phyloP scores from a whole-genome alignment of 352 stramenopile genomes.

The Phytophthora podocarpi region DNA sequence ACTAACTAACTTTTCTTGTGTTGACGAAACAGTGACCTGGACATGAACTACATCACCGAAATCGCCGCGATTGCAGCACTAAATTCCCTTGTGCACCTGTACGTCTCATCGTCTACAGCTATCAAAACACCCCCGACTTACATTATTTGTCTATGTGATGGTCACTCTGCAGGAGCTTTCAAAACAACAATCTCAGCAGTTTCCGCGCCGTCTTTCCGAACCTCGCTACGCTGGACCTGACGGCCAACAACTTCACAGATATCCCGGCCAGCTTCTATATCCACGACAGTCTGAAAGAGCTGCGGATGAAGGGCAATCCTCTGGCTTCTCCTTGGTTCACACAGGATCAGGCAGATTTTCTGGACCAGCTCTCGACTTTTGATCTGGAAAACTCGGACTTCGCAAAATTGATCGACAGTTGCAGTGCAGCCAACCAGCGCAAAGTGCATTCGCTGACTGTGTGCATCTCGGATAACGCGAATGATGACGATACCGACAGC shows the following conservation, averaged over 20 bases:
- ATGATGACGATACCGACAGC: conserved; percentile 17
- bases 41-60: conserved; percentile 42
- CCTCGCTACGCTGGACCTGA: conserved; percentile 59
- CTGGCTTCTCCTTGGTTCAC: conserved; percentile 48
- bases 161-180: conserved; percentile 37
- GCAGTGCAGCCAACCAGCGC: conserved; percentile 17
- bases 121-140: background rate
- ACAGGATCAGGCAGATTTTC: conserved; percentile 33
- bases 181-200: conserved; percentile 52
- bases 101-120: conserved; percentile 10
- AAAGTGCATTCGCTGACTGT: conserved; percentile 35
- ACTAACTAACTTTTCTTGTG: conserved; percentile 11
- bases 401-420: conserved; percentile 29
- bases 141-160: background rate
- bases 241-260: conserved; percentile 53
- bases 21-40: conserved; percentile 26
- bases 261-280: conserved; percentile 57
- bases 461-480: conserved; percentile 32
- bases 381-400: conserved; percentile 47
- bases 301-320: conserved; percentile 57
- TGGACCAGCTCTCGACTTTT: conserved; percentile 30
- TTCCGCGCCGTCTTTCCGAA: conserved; percentile 64
- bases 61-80: conserved; percentile 36
- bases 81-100: conserved; percentile 55
- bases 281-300: conserved; percentile 43